Conservation (phyloP, 495 filamentous ascomycete species). For the Daldinia bambusicola region DNA sequence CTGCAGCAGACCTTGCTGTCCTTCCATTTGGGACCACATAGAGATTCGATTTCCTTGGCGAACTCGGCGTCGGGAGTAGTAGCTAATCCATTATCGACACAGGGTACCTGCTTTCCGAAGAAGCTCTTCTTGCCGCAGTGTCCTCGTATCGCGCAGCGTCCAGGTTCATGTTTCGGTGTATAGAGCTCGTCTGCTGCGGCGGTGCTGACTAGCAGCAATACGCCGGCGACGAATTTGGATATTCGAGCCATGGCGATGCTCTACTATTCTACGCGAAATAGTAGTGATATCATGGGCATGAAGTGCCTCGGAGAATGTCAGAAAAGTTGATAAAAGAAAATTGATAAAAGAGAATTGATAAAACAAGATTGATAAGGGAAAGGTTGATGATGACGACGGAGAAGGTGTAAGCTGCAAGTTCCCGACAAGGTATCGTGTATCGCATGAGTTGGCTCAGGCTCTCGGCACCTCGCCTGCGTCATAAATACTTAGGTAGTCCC, state of each 20-base stretch:
- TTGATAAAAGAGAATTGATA: slow-evolving; percentile 17
- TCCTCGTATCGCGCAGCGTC: slow-evolving; percentile 89
- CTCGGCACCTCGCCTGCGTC: slow-evolving; percentile 44
- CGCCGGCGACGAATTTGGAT: slow-evolving; percentile 50
- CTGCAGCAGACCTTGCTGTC: slow-evolving; percentile 85
- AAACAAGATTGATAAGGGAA: slow-evolving; percentile 3
- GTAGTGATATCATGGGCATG: slow-evolving; percentile 32
- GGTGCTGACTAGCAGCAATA: slow-evolving; percentile 50
- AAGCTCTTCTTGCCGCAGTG: slow-evolving; percentile 89
- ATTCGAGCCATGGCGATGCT: slow-evolving; percentile 46
- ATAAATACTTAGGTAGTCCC: slow-evolving; percentile 39
- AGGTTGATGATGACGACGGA: slow-evolving; percentile 12
- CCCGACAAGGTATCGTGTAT: slow-evolving; percentile 4
- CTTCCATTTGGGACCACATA: slow-evolving; percentile 89
- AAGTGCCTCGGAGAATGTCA: background rate
- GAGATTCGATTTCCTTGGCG: slow-evolving; percentile 77
- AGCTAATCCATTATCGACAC: slow-evolving; percentile 90
- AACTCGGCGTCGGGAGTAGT: slow-evolving; percentile 73
- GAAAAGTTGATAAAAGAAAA: slow-evolving; percentile 9
- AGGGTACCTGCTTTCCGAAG: slow-evolving; percentile 88
- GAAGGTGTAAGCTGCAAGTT: slow-evolving; percentile 3
- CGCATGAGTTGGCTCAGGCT: slow-evolving; percentile 36
- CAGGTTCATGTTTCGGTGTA: slow-evolving; percentile 80
- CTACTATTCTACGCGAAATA: slow-evolving; percentile 26
- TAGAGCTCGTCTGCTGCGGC: slow-evolving; percentile 50